These are phyloP conservation scores for Acanthamoeba lenticulata DNA, from an alignment of 208 protist species.

Conservation along the genomic window DNA sequence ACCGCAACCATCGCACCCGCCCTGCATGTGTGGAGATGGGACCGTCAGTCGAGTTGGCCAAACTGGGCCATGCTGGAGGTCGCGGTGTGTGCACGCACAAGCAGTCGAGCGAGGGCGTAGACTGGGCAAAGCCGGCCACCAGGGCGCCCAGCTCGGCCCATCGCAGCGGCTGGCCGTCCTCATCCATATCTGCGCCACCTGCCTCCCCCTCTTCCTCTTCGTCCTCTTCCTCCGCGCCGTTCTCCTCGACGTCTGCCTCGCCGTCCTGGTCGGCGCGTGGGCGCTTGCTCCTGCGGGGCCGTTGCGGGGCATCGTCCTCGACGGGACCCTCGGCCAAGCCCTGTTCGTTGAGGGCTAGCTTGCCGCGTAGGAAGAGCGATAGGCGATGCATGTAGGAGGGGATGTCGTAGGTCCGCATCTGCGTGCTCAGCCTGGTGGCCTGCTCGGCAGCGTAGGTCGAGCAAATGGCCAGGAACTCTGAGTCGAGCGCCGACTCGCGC, in stretches of 20 bases:
- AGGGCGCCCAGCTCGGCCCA: background rate
- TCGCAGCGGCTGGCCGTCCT: background rate
- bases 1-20: background rate
- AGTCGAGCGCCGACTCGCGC: conserved; percentile 48
- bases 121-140: background rate
- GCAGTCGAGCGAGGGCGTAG: conserved; percentile 46
- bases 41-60: background rate
- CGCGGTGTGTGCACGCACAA: too few species aligned
- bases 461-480: conserved; percentile 52
- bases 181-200: background rate
- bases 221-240: background rate
- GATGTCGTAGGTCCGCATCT: conserved; percentile 21
- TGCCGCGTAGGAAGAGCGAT: background rate
- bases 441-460: conserved; percentile 40
- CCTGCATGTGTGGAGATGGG: background rate
- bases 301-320: background rate
- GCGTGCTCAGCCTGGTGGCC: background rate
- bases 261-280: background rate
- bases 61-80: too few species aligned
- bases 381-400: conserved; percentile 27
- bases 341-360: background rate
- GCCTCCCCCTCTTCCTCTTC: background rate
- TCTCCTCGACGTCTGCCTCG: background rate
- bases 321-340: background rate
- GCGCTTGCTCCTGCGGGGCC: background rate